Percentiles rank a stretch among this genome's conserved stretches.
Conservation (phyloP, 1,139 yeast species). For the Geotrichum histeridarum region DNA sequence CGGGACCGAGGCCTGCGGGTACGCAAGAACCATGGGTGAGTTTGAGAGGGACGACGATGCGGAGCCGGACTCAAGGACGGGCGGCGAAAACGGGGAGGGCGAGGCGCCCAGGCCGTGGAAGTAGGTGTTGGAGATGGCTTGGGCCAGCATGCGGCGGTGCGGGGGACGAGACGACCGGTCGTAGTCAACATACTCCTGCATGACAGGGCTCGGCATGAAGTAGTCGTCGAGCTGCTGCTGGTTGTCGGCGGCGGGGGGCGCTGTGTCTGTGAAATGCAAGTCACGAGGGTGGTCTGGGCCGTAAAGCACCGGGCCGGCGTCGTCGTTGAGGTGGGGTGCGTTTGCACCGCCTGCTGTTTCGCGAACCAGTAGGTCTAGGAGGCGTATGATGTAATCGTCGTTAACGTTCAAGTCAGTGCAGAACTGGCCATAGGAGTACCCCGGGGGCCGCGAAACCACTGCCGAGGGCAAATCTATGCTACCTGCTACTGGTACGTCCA, state of each 20-base stretch:
- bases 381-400: slow-evolving; percentile 20
- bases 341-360: slow-evolving; percentile 13
- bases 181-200: neutral
- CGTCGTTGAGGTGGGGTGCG: neutral
- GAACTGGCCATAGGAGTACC: slow-evolving; percentile 25
- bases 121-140: neutral
- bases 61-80: slow-evolving; percentile 1
- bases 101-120: neutral
- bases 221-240: slow-evolving; percentile 6
- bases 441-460: neutral
- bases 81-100: neutral
- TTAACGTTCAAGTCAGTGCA: slow-evolving; percentile 29
- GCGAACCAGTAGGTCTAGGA: slow-evolving; percentile 12
- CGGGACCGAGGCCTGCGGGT: neutral
- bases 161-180: neutral
- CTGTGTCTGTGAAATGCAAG: no score
- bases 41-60: neutral
- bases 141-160: slow-evolving; percentile 10
- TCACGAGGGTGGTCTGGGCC: no score
- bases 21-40: neutral
- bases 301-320: no score
- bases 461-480: no score
- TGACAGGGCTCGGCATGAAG: slow-evolving; percentile 5
- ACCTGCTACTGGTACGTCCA: no score
- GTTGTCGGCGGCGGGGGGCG: neutral